Evolutionary conservation across 169 alveolate genomes (phyloP).

Genomic region (Plasmodium vivax): DNA sequence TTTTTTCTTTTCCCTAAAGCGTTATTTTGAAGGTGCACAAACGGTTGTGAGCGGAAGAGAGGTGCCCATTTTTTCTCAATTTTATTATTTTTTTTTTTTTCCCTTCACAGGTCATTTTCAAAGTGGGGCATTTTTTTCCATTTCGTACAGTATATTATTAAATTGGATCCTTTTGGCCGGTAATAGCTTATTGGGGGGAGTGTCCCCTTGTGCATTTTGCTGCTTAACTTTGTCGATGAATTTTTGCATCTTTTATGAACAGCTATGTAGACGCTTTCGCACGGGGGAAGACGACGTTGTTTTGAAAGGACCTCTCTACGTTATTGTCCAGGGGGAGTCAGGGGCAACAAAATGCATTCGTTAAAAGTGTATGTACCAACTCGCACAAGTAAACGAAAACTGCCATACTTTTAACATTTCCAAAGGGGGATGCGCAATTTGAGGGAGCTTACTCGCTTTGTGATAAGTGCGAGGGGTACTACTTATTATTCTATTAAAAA

Average conservation of each 20-base stretch:
- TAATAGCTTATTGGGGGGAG: slow-evolving; percentile 14
- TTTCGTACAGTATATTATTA: slow-evolving; percentile 47
- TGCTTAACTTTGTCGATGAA: slow-evolving; percentile 67
- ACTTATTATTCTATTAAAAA: slow-evolving; percentile 22
- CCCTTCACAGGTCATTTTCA: neutral
- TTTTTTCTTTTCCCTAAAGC: slow-evolving; percentile 47
- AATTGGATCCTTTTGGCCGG: slow-evolving; percentile 46
- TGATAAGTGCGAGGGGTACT: neutral
- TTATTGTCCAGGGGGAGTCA: neutral
- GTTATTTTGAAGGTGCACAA: neutral
- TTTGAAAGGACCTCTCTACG: neutral
- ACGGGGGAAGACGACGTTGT: neutral
- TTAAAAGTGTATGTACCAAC: neutral
- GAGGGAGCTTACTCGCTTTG: neutral
- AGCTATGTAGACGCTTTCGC: neutral
- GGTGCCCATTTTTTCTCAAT: neutral
- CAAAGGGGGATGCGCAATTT: neutral
- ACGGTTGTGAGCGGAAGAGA: neutral
- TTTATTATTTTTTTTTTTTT: neutral
- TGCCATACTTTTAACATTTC: neutral
- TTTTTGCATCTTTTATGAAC: slow-evolving; percentile 37
- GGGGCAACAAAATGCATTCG: neutral
- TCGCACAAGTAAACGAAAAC: neutral
- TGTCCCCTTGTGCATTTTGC: slow-evolving; percentile 40
- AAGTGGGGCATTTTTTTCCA: neutral